Percentiles rank a stretch among this genome's conserved stretches.
These are phyloP conservation scores for Murraya koenigii DNA, from an alignment of 345 rosid species.

Conservation along the genomic window DNA sequence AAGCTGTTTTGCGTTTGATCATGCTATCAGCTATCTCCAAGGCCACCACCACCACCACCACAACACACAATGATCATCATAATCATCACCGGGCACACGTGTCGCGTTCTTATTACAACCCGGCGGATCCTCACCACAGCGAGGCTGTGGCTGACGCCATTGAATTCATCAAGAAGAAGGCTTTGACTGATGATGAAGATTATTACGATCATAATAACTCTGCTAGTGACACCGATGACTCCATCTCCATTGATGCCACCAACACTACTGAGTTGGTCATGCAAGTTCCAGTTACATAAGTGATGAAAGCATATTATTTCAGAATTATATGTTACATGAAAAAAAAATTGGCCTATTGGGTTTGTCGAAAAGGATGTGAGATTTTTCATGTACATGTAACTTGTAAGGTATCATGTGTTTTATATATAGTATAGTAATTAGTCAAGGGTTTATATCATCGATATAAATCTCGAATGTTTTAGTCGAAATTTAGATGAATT, in stretches of 20 bases:
- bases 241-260: no score
- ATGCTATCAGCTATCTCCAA: constrained; percentile 71
- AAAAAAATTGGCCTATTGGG: neutral
- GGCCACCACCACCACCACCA: neutral
- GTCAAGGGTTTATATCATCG: neutral
- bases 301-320: neutral
- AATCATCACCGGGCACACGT: neutral
- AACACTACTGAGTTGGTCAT: constrained; percentile 14
- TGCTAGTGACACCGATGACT: no score
- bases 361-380: neutral
- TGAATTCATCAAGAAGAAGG: constrained; percentile 71
- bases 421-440: neutral
- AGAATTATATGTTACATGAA: neutral
- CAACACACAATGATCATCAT: no score
- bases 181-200: constrained; percentile 2
- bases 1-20: constrained; percentile 59
- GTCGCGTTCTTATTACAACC: constrained; percentile 8
- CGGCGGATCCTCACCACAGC: constrained; percentile 44
- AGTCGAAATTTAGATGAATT: no score
- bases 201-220: neutral
- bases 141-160: constrained; percentile 85
- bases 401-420: neutral
- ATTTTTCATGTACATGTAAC: neutral
- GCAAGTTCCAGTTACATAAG: neutral
- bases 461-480: neutral